Conservation (phyloP, 2,329 filamentous ascomycete genomes). For the Plectosphaerella cucumerina region DNA sequence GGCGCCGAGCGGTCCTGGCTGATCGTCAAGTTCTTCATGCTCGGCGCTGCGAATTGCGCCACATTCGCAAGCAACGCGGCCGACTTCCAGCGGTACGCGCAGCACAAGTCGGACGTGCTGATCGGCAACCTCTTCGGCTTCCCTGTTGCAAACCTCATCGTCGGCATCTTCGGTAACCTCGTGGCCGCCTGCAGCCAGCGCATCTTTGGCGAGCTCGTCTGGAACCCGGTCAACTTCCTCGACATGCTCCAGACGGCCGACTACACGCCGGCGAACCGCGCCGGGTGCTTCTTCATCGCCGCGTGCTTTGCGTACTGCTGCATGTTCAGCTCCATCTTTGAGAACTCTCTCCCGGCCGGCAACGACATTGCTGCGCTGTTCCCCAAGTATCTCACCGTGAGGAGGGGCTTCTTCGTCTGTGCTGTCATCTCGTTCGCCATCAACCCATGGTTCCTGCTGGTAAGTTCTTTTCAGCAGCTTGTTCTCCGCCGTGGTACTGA, state of each 20-base stretch:
- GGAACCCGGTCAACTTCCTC: conserved; percentile 23
- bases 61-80: conserved; percentile 35
- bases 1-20: conserved; percentile 31
- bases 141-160: conserved; percentile 31
- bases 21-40: conserved; percentile 29
- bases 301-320: conserved; percentile 35
- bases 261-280: conserved; percentile 28
- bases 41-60: conserved; percentile 28
- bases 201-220: conserved; percentile 16
- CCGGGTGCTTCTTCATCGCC: conserved; percentile 35
- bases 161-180: conserved; percentile 32
- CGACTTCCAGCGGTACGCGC: conserved; percentile 39
- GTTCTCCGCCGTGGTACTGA: neutral
- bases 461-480: conserved; percentile 2
- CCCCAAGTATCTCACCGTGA: conserved; percentile 34
- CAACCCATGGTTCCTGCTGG: conserved; percentile 16
- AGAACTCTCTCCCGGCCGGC: conserved; percentile 34
- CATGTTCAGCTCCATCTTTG: conserved; percentile 39
- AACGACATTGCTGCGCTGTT: conserved; percentile 19
- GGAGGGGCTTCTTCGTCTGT: conserved; percentile 31
- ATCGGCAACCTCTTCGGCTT: conserved; percentile 35
- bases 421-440: conserved; percentile 13
- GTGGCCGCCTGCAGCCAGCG: conserved; percentile 25
- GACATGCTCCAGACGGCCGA: conserved; percentile 26
- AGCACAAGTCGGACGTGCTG: conserved; percentile 32